Conservation (phyloP, 768 basidiomycete species). For the Tylopilus vinaceipallidus region DNA sequence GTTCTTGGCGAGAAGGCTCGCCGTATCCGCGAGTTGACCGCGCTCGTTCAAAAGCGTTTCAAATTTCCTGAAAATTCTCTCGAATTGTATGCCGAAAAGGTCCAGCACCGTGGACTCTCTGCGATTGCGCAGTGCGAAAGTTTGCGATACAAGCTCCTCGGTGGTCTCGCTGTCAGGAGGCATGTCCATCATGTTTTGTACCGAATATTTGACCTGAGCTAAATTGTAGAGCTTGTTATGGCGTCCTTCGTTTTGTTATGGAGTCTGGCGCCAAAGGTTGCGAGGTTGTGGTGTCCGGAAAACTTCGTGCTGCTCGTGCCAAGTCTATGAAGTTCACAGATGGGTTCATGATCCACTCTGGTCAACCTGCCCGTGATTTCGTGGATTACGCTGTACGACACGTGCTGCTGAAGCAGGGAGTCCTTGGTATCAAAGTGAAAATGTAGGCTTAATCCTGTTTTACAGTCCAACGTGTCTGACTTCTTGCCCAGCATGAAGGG, state of each 20-base stretch:
- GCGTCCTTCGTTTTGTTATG: constrained; percentile 99
- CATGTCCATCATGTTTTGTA: constrained; percentile 36
- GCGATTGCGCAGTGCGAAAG: constrained; percentile 99
- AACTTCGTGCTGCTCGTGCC: constrained; percentile 98
- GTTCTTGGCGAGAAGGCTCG: constrained; percentile 99
- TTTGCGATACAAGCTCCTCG: constrained; percentile 97
- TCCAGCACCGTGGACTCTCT: constrained; percentile 95
- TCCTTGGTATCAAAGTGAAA: constrained; percentile 99
- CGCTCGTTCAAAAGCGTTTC: constrained; percentile 99
- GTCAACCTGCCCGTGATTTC: constrained; percentile 95
- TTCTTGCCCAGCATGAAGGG: constrained; percentile 81
- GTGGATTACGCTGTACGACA: constrained; percentile 98
- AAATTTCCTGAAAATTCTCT: constrained; percentile 99
- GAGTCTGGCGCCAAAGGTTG: constrained; percentile 99
- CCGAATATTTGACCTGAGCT: neutral
- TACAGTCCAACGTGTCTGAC: constrained; percentile 13
- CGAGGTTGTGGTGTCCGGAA: constrained; percentile 99
- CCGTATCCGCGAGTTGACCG: constrained; percentile 96
- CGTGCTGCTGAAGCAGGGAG: constrained; percentile 97
- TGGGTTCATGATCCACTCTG: constrained; percentile 98
- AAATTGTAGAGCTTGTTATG: constrained; percentile 82
- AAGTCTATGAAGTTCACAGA: constrained; percentile 99
- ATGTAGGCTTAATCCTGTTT: constrained; percentile 56
- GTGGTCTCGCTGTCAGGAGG: constrained; percentile 99
- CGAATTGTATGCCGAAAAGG: constrained; percentile 99